phyloP scores from a whole-genome alignment of 257 asterid genomes.

The Rhazya stricta region DNA sequence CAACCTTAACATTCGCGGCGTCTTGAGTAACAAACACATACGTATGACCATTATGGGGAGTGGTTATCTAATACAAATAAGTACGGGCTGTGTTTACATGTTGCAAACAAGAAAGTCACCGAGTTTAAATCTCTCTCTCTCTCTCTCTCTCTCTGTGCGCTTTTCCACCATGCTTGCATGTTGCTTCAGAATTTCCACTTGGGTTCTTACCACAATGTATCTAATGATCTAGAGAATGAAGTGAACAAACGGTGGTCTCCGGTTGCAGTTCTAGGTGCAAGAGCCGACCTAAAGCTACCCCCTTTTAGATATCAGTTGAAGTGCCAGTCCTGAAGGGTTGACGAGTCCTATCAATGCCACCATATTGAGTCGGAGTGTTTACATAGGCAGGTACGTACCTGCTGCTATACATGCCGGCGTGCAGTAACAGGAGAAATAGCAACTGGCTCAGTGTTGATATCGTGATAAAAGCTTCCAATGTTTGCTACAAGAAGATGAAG shows the following conservation, averaged over 20 bases:
- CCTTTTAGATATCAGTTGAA: background rate
- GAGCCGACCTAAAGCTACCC: background rate
- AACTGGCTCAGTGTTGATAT: slow-evolving; percentile 55
- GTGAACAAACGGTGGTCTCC: background rate
- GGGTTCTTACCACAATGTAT: background rate
- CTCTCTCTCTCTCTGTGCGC: background rate
- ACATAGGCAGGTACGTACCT: slow-evolving; percentile 36
- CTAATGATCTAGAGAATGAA: background rate
- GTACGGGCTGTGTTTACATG: too few species aligned
- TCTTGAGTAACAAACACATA: too few species aligned
- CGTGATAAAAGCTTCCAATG: slow-evolving; percentile 60
- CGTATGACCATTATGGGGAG: background rate
- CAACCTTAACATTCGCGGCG: too few species aligned
- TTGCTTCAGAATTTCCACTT: background rate
- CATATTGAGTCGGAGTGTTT: slow-evolving; percentile 14
- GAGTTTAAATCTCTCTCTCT: background rate
- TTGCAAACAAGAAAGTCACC: background rate
- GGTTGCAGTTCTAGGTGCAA: background rate
- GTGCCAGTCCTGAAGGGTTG: background rate
- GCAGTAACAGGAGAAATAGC: slow-evolving; percentile 55
- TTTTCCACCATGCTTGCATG: too few species aligned
- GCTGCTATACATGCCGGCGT: slow-evolving; percentile 42
- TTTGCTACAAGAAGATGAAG: slow-evolving; percentile 45
- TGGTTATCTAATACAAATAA: too few species aligned
- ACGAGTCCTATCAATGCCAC: slow-evolving; percentile 4